phyloP scores from a whole-genome alignment of 768 basidiomycete genomes.

The Leccinum disarticulatum region DNA sequence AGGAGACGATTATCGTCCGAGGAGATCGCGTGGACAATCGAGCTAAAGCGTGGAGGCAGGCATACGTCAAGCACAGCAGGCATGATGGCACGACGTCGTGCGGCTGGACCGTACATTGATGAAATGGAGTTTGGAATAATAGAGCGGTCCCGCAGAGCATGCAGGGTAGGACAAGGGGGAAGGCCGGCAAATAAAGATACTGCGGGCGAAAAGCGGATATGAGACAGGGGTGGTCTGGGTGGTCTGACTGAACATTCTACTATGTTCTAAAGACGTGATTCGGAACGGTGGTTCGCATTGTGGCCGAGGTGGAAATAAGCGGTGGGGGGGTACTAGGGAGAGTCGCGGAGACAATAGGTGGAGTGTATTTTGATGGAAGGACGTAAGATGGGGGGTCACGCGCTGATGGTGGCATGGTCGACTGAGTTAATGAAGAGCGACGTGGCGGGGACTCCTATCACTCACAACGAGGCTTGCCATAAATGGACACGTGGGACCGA shows the following conservation, averaged over 20 bases:
- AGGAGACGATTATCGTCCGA: constrained; percentile 16
- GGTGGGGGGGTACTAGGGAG: not conserved
- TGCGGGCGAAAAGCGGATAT: constrained; percentile 13
- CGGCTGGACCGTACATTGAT: constrained; percentile 6
- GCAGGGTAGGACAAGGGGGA: constrained; percentile 8
- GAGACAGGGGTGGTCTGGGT: not conserved
- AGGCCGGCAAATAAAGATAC: constrained; percentile 10
- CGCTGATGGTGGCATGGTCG: constrained; percentile 16
- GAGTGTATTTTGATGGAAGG: not conserved
- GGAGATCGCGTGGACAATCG: constrained; percentile 18
- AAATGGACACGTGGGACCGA: constrained; percentile 19
- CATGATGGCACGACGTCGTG: not conserved
- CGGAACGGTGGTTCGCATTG: not conserved
- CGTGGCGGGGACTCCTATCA: constrained; percentile 25
- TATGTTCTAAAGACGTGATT: not conserved
- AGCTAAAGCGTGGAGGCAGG: constrained; percentile 3
- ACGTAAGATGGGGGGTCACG: constrained; percentile 16
- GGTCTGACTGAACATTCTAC: not conserved
- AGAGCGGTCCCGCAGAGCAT: constrained; percentile 22
- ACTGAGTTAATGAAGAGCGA: not conserved
- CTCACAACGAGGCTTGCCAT: constrained; percentile 13
- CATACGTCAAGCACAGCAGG: constrained; percentile 20
- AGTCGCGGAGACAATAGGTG: constrained; percentile 5
- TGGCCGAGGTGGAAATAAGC: constrained; percentile 3
- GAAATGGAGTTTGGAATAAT: constrained; percentile 4